Evolutionary conservation across 1,284 basidiomycete species (phyloP).

Genomic region (Malassezia arunalokei): DNA sequence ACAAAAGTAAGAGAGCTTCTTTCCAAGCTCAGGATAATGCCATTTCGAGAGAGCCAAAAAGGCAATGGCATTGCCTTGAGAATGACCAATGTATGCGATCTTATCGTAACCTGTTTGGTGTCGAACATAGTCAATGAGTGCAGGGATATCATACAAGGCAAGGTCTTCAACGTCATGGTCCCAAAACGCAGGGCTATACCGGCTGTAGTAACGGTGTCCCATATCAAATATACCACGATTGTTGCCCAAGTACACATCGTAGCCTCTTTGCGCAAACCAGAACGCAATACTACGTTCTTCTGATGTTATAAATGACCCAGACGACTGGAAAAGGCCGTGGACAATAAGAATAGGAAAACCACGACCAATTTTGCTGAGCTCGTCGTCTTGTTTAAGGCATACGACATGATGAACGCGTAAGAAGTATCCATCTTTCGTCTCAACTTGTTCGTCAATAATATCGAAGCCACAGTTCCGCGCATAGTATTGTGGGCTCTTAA

Average conservation of each 20-base stretch:
- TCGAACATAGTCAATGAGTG: constrained; percentile 54
- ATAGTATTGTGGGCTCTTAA: constrained; percentile 54
- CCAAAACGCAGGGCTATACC: constrained; percentile 55
- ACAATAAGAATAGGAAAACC: constrained; percentile 56
- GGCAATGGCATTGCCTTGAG: constrained; percentile 53
- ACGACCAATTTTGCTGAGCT: constrained; percentile 41
- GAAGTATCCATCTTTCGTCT: constrained; percentile 55
- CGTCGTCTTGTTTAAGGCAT: constrained; percentile 47
- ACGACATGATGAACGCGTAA: constrained; percentile 52
- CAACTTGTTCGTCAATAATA: constrained; percentile 53
- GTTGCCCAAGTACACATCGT: constrained; percentile 57
- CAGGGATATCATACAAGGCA: constrained; percentile 56
- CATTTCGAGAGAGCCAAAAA: constrained; percentile 48
- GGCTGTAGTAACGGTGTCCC: constrained; percentile 52
- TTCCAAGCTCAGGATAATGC: constrained; percentile 54
- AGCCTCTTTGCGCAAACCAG: constrained; percentile 54
- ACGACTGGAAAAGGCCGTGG: constrained; percentile 56
- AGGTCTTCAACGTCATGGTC: constrained; percentile 57
- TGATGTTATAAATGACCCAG: constrained; percentile 56
- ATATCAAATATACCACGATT: constrained; percentile 56
- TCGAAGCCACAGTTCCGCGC: constrained; percentile 53
- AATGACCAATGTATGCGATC: constrained; percentile 53
- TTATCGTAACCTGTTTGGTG: constrained; percentile 54
- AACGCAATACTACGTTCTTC: constrained; percentile 56
- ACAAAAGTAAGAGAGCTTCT: constrained; percentile 53